Base-by-base conservation (phyloP, 257 asterid genomes). In the Solanum pinnatisectum region DNA sequence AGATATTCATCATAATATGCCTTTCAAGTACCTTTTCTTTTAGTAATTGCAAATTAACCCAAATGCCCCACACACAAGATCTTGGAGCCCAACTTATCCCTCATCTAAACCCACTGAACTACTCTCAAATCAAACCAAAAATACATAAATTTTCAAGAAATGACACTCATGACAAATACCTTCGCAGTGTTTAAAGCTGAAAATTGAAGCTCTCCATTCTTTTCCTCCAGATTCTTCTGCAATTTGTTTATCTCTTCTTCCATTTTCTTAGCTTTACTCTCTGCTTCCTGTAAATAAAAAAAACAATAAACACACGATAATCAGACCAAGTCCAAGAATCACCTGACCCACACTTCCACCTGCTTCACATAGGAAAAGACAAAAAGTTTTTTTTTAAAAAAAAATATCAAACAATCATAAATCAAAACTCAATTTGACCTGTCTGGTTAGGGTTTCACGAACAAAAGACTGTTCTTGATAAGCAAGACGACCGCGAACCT, bases 241-340 rank as follows among this genome's bases (percentile, higher is more conserved):
- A 96, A 89, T 83, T 89, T 92, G 81, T 11, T 88, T 2, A 94
- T 89, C 88, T 95, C 96, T 84, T 92, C 92, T 89, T 93, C 94
- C 98, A 94, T 90, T 87, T 63, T 93, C 92, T 89, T 94, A 15
- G 97, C 95, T 90, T 94, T 95, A n/a, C 81, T 89, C 90, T 96
- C 98, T 1, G 96, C 96, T 88, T 94, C 95, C 99, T 96, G 90
- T 16, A 78, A 52, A 84, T 42, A 76, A 49, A 8, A 8, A 44
- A 10, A 23, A 33, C 14, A 25, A 20, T 35, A 46, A 76, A n/a
- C 18, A 77, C 46, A 46, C 59, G 12, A 60, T n/a, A 56, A 35
- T 44, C 65, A 37, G 85, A 39, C 27, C n/a, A 70, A 87, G 52
- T 71, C 52, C 63, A 49, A 11, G 74, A 35, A 81, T 27, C 30